Evolutionary conservation across 2,329 filamentous ascomycete species (phyloP).

Genomic region (Botrytis hyacinthi): DNA sequence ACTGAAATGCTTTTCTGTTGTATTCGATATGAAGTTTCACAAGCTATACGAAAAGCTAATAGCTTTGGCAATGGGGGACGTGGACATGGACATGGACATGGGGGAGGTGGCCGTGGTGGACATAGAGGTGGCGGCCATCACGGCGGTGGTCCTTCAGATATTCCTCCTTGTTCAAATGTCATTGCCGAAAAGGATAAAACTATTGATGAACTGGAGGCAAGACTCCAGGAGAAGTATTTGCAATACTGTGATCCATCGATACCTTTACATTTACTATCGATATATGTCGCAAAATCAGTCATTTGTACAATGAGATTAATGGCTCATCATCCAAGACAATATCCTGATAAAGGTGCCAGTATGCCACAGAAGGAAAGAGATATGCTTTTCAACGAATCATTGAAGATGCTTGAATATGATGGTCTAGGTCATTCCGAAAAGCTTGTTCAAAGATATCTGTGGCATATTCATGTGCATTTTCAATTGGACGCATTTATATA

Average conservation of each 20-base stretch:
- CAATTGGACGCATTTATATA: constrained; percentile 41
- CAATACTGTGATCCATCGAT: constrained; percentile 44
- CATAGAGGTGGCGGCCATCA: background rate
- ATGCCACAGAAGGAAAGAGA: constrained; percentile 39
- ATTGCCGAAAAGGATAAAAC: constrained; percentile 32
- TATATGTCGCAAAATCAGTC: constrained; percentile 34
- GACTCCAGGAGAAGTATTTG: constrained; percentile 44
- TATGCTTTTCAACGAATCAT: constrained; percentile 38
- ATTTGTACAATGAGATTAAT: constrained; percentile 38
- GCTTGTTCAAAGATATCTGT: constrained; percentile 36
- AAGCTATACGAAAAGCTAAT: constrained; percentile 27
- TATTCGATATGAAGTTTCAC: constrained; percentile 40
- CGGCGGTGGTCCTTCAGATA: background rate
- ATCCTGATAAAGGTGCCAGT: constrained; percentile 34
- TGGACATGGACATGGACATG: background rate
- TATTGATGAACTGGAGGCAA: constrained; percentile 35
- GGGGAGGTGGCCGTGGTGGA: background rate
- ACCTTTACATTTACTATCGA: constrained; percentile 40
- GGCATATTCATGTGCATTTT: constrained; percentile 40
- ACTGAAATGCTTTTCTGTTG: constrained; percentile 49
- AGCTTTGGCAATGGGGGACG: constrained; percentile 7
- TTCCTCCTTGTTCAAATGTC: constrained; percentile 14
- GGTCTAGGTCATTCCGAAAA: constrained; percentile 35
- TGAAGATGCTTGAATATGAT: constrained; percentile 42
- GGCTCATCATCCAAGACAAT: constrained; percentile 38